These are phyloP conservation scores for Naematelia encephala DNA, from an alignment of 768 basidiomycete genomes.

Conservation along the genomic window DNA sequence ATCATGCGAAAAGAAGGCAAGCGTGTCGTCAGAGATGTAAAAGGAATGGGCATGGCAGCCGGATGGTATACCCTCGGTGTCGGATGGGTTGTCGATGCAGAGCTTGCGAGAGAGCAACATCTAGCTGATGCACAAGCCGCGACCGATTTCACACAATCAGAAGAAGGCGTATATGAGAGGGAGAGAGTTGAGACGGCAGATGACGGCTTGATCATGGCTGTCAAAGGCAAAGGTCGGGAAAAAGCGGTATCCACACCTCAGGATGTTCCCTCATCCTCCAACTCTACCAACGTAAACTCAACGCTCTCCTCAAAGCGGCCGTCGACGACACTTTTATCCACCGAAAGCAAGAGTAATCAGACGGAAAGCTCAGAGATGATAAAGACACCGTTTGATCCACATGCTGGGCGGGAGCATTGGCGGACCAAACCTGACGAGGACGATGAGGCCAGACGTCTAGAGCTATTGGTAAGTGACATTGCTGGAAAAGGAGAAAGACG, in stretches of 20 bases:
- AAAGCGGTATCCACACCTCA: background rate
- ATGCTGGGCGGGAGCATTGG: conserved; percentile 4
- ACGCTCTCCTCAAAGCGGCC: background rate
- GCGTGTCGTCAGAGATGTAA: conserved; percentile 33
- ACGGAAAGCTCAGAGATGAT: conserved; percentile 15
- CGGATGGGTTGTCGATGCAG: conserved; percentile 31
- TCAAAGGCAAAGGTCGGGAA: conserved; percentile 7
- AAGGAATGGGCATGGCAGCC: conserved; percentile 40
- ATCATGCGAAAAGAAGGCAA: conserved; percentile 39
- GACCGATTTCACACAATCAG: background rate
- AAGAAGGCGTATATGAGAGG: background rate
- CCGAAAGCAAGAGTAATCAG: background rate
- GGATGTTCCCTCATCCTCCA: background rate
- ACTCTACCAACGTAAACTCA: background rate
- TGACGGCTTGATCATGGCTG: conserved; percentile 5
- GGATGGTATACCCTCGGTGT: conserved; percentile 41
- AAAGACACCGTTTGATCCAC: conserved; percentile 9
- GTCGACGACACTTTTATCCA: too few species aligned
- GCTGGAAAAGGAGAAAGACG: background rate
- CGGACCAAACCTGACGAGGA: conserved; percentile 4
- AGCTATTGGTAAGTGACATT: conserved; percentile 24
- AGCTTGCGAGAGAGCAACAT: conserved; percentile 14
- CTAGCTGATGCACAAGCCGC: background rate
- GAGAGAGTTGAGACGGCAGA: conserved; percentile 9
- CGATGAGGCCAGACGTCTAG: conserved; percentile 12